Percentiles rank a stretch among this genome's conserved stretches.
Conservation (phyloP, 2,329 filamentous ascomycete species). For the Colletotrichum kahawae region DNA sequence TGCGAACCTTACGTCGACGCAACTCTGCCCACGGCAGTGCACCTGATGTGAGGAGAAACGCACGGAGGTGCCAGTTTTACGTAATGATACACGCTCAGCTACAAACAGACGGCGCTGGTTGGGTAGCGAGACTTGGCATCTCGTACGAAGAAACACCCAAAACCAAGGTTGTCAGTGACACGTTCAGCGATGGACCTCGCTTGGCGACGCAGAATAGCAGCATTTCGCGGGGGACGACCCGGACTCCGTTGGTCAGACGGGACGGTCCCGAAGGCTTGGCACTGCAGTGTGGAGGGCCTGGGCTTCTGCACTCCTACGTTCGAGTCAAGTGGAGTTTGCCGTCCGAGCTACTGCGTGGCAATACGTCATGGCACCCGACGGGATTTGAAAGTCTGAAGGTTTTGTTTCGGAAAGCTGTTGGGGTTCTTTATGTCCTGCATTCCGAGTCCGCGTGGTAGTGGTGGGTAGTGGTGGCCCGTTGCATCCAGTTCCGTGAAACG, state of each 20-base stretch:
- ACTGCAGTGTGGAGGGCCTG: neutral
- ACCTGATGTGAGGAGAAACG: constrained; percentile 7
- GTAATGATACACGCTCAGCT: constrained; percentile 17
- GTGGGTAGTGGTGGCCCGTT: neutral
- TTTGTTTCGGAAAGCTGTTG: neutral
- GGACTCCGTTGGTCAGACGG: constrained; percentile 15
- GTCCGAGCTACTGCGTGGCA: neutral
- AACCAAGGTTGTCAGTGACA: neutral
- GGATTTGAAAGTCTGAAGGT: neutral
- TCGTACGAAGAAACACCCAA: constrained; percentile 7
- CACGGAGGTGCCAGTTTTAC: constrained; percentile 16
- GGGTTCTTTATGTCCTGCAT: neutral
- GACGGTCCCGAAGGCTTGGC: constrained; percentile 6
- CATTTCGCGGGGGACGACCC: constrained; percentile 11
- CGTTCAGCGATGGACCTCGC: neutral
- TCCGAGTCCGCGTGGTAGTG: neutral
- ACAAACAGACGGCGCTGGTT: neutral
- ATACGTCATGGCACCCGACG: neutral
- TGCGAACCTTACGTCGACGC: neutral
- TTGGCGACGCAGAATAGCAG: neutral
- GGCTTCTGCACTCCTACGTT: neutral
- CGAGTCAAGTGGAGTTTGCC: neutral
- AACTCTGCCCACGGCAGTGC: neutral
- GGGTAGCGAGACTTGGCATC: constrained; percentile 11
- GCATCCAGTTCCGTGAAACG: neutral